Percentiles rank a stretch among this genome's conserved stretches.
These are phyloP conservation scores for Globisporangium alternatum DNA, from an alignment of 352 stramenopile species.

Conservation along the genomic window DNA sequence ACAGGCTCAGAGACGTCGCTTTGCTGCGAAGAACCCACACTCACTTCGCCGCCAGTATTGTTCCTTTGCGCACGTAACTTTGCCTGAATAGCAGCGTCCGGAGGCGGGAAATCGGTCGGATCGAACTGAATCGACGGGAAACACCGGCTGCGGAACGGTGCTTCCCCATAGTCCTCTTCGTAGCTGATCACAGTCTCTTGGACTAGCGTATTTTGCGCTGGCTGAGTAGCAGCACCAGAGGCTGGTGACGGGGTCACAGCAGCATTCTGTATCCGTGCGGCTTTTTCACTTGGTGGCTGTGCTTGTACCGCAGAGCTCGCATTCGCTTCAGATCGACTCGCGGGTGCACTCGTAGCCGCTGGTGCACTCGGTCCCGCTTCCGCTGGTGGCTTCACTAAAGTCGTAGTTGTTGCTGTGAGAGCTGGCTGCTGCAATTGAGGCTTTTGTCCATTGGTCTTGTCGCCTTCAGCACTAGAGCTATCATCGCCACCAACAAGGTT, in stretches of 20 bases:
- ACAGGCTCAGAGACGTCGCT: neutral
- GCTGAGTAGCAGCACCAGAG: neutral
- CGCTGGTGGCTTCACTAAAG: neutral
- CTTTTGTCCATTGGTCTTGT: neutral
- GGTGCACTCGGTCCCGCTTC: no score
- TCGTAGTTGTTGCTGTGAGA: neutral
- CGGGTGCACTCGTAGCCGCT: neutral
- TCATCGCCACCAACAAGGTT: neutral
- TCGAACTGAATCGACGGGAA: conserved; percentile 10
- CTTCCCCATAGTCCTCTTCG: neutral
- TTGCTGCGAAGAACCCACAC: neutral
- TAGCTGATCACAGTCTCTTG: neutral
- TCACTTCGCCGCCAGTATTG: neutral
- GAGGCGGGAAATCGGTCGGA: conserved; percentile 5
- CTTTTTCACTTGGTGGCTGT: neutral
- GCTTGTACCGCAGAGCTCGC: neutral
- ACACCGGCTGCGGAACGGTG: conserved; percentile 2
- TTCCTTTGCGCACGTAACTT: neutral
- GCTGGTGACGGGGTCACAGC: neutral
- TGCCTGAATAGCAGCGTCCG: neutral
- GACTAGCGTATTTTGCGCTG: neutral
- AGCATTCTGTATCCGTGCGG: neutral
- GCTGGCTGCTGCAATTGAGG: neutral
- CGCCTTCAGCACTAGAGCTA: neutral
- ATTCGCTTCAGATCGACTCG: no score